Evolutionary conservation across 306 rosid species (phyloP), one percentile per base, ranked within the genome.

Genomic region (Castanospermum australe): DNA sequence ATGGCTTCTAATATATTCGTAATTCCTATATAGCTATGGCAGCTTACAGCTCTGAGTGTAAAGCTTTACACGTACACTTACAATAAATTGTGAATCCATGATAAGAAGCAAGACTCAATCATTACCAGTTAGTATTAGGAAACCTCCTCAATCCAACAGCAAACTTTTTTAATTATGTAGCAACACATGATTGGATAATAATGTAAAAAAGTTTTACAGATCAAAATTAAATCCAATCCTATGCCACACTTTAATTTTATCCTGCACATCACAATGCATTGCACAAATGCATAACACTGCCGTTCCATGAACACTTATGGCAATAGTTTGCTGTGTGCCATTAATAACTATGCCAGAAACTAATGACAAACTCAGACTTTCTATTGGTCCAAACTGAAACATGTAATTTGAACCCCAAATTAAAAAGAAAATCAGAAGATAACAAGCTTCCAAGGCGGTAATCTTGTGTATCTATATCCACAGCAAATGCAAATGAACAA

Each of bases 401-500:
- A 36, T 35, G 6, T 60, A 38, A 61, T 79, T 69, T 63, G 62
- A 70, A 52, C 75, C 51, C 21, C 68, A 33, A 42, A 55, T 35
- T 24, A 47, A 30, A 8, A 70, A 75, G 47, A 50, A 41, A 74
- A 22, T 59, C 45, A 60, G 52, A 18, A n/a, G 36, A 15, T 62
- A 39, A 73, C 18, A 52, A 48, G 52, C 65, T 63, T 66, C 76
- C 38, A 54, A 18, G 45, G 24, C 14, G 0, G 14, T 11, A 39
- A 59, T 42, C 32, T 10, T 56, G 13, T 36, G 52, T 50, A 63
- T 33, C 30, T 36, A 41, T 22, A 75, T 47, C n/a, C 32, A 63
- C 66, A 55, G 50, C 62, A 35, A 64, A 21, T 38, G 78, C 14
- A 54, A 42, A 82, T 24, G 72, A 44, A 45, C 15, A 73, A 51